Base-by-base conservation (phyloP, 345 rosid genomes). In the Syzygium oleosum region DNA sequence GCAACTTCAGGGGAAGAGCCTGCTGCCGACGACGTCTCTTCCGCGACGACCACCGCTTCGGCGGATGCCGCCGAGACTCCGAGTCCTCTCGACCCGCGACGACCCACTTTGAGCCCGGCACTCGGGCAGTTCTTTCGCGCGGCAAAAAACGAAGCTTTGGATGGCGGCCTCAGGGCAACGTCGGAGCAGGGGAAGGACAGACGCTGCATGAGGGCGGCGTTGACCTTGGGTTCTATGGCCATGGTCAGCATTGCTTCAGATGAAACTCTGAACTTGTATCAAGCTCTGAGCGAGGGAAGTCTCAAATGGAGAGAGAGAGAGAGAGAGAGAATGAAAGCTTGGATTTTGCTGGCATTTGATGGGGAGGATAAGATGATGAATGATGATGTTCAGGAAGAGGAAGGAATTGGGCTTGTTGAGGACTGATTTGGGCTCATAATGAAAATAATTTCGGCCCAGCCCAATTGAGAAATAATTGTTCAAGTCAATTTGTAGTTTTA, bases 81-180 rank as follows among this genome's bases (percentile, higher is more conserved):
- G 87, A 29, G 13, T 78, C 85, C 88, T 88, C 89, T 86, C 22
- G 68, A 51, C 22, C 88, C 63, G 87, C 55, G n/a, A 25, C 77
- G 84, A 77, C 88, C n/a, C 84, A 85, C 87, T 52, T 38, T 31
- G 43, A 87, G 86, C 49, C 31, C 31, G 41, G 92, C 90, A 84
- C 88, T n/a, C 34, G 84, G 85, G 21, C 86, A 73, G 34, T 77
- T n/a, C 63, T 54, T 88, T 12, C 90, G 91, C 43, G 86, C 79
- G 85, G 89, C 34, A 14, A 89, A 34, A 27, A 52, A 52, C 6
- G 90, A 90, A 87, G 88, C 61, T 88, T 58, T 63, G 51, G 34
- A 79, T 77, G 95, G 91, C 90, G 95, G 91, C 90, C 88, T 91
- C 51, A 61, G 43, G 41, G 65, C 54, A 77, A 87, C 87, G 85